Conservation (phyloP, 192 early-diverging fungal genomes). For the Spinellus fusiger region DNA sequence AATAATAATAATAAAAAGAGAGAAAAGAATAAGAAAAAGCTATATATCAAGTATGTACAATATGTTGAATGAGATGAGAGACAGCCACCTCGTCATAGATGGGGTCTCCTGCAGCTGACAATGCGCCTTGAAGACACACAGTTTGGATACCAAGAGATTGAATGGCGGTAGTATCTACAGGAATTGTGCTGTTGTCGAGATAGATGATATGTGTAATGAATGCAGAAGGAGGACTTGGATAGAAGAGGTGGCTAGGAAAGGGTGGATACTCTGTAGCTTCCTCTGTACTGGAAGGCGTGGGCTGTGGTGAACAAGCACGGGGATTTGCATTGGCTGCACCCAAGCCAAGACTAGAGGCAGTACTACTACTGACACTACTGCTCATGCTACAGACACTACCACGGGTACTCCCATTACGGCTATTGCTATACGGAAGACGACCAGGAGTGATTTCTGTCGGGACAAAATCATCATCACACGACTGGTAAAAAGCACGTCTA, state of each 20-base stretch:
- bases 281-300: background rate
- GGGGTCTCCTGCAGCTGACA: conserved; percentile 7
- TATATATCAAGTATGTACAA: background rate
- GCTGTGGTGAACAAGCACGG: background rate
- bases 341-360: background rate
- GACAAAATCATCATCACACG: background rate
- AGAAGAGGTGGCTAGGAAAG: conserved; percentile 30
- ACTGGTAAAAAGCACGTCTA: conserved; percentile 29
- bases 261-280: conserved; percentile 13
- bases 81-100: background rate
- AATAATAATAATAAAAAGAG: background rate
- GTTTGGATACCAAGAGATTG: conserved; percentile 47
- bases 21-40: background rate
- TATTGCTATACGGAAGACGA: background rate
- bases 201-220: conserved; percentile 53
- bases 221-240: conserved; percentile 26
- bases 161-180: conserved; percentile 39
- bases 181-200: conserved; percentile 41
- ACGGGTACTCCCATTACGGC: background rate
- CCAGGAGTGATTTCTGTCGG: background rate
- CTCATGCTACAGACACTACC: background rate
- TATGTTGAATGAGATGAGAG: background rate
- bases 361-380: background rate
- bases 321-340: background rate
- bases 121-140: conserved; percentile 20